Conservation (phyloP, 345 rosid species). For the Populus alba region DNA sequence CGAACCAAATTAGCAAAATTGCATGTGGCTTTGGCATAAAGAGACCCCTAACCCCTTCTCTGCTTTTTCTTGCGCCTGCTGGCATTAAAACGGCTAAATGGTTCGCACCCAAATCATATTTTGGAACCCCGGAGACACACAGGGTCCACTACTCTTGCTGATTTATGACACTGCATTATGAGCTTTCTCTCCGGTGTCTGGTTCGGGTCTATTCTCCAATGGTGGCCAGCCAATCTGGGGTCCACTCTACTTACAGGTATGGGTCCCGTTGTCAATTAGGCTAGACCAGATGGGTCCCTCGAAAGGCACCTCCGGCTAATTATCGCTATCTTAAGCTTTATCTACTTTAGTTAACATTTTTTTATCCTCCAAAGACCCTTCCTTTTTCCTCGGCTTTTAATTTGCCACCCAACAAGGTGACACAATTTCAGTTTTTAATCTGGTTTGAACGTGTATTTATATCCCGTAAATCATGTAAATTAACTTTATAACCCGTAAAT, state of each 20-base stretch:
- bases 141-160: constrained; percentile 22
- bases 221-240: constrained; percentile 26
- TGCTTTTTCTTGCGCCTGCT: too few relatives aligned
- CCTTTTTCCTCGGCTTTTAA: background rate
- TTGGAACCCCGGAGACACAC: background rate
- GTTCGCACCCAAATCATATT: too few relatives aligned
- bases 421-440: background rate
- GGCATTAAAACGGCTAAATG: too few relatives aligned
- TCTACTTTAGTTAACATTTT: background rate
- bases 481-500: background rate
- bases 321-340: constrained; percentile 11
- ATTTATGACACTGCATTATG: constrained; percentile 14
- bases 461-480: background rate
- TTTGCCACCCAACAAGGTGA: background rate
- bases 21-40: background rate
- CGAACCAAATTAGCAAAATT: background rate
- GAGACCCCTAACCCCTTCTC: too few relatives aligned
- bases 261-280: background rate
- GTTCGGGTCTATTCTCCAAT: constrained; percentile 23
- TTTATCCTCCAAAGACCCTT: background rate
- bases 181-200: constrained; percentile 13
- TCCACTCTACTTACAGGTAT: background rate
- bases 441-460: background rate
- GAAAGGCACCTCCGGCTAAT: constrained; percentile 21
- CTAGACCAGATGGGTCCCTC: constrained; percentile 21